Percentiles rank a stretch among this genome's conserved stretches.
Conservation (phyloP, 129 eudicot species). For the Helianthus tuberosus region DNA sequence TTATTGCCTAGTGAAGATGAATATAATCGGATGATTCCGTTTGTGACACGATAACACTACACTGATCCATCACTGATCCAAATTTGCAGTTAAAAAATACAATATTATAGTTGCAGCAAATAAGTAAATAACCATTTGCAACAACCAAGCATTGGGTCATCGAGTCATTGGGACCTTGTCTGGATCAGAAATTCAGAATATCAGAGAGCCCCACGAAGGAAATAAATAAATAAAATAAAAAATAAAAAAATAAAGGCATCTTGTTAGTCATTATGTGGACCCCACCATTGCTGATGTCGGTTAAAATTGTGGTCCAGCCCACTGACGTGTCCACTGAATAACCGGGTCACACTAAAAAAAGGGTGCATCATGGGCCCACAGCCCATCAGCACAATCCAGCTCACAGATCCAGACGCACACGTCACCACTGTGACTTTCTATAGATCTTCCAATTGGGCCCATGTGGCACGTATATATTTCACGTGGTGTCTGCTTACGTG, state of each 20-base stretch:
- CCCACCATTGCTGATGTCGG: slow-evolving; percentile 39
- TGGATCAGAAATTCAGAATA: not conserved
- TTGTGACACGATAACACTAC: too few relatives aligned
- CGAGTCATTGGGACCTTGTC: not conserved
- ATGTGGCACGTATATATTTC: slow-evolving; percentile 20
- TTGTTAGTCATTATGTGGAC: slow-evolving; percentile 19
- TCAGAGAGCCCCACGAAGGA: not conserved
- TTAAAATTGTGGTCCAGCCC: slow-evolving; percentile 28
- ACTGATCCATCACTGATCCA: too few relatives aligned
- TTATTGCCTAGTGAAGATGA: too few relatives aligned
- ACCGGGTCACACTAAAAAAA: slow-evolving; percentile 10
- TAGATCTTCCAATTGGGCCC: slow-evolving; percentile 6
- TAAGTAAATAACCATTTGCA: too few relatives aligned
- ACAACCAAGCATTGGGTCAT: too few relatives aligned
- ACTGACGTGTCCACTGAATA: slow-evolving; percentile 29
- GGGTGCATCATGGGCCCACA: slow-evolving; percentile 4
- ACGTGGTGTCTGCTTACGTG: not conserved
- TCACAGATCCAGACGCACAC: slow-evolving; percentile 25
- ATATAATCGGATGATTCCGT: too few relatives aligned
- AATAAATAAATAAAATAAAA: not conserved
- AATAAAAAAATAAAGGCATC: slow-evolving; percentile 14
- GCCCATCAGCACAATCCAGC: slow-evolving; percentile 34
- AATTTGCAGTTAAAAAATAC: too few relatives aligned
- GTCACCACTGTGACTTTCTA: slow-evolving; percentile 20
- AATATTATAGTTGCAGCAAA: too few relatives aligned